phyloP scores from a whole-genome alignment of 345 rosid species.

The Psidium friedrichsthalianum region DNA sequence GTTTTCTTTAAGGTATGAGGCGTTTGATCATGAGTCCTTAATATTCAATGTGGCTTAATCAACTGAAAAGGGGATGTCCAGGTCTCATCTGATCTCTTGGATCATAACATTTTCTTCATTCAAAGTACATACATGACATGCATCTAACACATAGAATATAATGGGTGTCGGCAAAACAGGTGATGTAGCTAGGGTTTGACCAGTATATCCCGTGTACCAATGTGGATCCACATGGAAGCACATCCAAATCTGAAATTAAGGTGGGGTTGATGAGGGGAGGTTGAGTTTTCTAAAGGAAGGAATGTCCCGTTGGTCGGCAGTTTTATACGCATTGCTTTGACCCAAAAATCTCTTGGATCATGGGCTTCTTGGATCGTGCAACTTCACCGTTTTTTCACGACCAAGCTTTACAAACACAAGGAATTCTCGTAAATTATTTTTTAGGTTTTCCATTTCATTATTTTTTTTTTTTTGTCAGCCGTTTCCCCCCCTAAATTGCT shows the following conservation, averaged over 20 bases:
- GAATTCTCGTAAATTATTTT: neutral
- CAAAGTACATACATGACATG: neutral
- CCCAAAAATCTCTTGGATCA: neutral
- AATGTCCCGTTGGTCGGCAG: neutral
- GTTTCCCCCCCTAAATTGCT: neutral
- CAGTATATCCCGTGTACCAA: neutral
- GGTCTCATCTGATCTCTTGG: neutral
- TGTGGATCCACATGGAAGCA: neutral
- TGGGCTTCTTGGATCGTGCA: neutral
- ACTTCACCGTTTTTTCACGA: neutral
- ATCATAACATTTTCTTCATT: neutral
- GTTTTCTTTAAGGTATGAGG: too few relatives aligned
- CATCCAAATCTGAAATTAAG: neutral
- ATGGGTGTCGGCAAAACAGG: neutral
- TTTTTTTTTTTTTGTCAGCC: neutral
- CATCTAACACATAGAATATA: neutral
- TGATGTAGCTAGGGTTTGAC: neutral
- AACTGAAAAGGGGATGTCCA: neutral
- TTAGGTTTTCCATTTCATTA: neutral
- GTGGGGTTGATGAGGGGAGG: neutral
- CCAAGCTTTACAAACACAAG: neutral
- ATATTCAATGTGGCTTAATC: too few relatives aligned
- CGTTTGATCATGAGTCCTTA: too few relatives aligned
- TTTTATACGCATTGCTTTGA: neutral
- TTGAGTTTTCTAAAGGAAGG: neutral